Evolutionary conservation across 2,329 filamentous ascomycete species (phyloP), one percentile per base, ranked within the genome.

Genomic region (Colletotrichum ledebouriae): DNA sequence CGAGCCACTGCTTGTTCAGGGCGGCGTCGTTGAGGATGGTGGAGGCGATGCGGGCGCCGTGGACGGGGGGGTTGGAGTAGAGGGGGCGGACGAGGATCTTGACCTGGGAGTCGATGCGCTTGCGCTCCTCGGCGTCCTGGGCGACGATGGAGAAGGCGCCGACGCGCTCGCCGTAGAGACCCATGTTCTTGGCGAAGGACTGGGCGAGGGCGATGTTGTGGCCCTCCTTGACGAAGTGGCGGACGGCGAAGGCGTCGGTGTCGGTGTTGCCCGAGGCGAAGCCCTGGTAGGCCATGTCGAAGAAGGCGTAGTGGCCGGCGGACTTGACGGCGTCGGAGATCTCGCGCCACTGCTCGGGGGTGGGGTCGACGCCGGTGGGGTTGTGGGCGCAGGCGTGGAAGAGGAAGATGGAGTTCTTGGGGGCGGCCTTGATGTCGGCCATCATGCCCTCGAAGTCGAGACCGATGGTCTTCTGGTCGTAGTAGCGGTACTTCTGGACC

Each of bases 101-200:
- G 88, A 99, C 86, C 86, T 99, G 96, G 37, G 94, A 97, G 81
- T 98, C 95, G 76, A 99, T 89, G 72, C 94, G 93, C 86, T 94
- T 94, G 89, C 94, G 95, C 88, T 98, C 95, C 74, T 94, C 94
- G 72, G 90, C 87, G 47, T 92, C 91, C 74, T 90, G 91, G 79
- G 91, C 92, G 76, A 98, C 92, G 73, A 98, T 87, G 75, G 94
- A 97, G 88, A 99, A 98, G 73, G 94, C 94, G 78, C 96, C 96
- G 70, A 97, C 94, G 84, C 96, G 95, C 87, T 99, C 96, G 79
- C 96, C 96, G 80, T 99, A 98, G 71, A 99, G 93, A 84, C 96
- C 96, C 95, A 99, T 98, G 89, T 99, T 99, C 92, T 98, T 98
- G 80, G 95, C 95, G 81, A 98, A 98, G 61, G 92, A 96, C 85